A percentile compares a stretch with the other conserved stretches of the same genome.
Conservation (phyloP, 2,329 filamentous ascomycete genomes). For the Coleophoma cylindrospora region DNA sequence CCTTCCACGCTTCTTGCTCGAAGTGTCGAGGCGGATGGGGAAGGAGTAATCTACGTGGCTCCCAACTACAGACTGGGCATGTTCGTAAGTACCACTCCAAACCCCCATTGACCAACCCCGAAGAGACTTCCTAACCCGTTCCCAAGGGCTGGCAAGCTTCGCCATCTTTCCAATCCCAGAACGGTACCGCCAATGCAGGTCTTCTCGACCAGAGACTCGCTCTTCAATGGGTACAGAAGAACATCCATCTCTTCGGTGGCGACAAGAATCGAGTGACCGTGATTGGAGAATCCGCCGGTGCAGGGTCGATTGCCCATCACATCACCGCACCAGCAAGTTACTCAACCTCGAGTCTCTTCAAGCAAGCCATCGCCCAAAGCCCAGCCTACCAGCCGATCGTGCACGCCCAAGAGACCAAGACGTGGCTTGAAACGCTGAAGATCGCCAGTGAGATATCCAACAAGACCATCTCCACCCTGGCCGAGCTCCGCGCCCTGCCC, state of each 20-base stretch:
- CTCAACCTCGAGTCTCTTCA: constrained; percentile 27
- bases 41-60: constrained; percentile 22
- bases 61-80: constrained; percentile 25
- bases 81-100: constrained; percentile 4
- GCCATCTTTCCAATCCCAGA: constrained; percentile 30
- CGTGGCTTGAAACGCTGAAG: background rate
- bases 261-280: constrained; percentile 40
- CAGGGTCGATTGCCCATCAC: constrained; percentile 43
- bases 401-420: constrained; percentile 2
- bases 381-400: constrained; percentile 2
- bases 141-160: constrained; percentile 24
- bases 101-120: too few species aligned
- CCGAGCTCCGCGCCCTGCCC: background rate
- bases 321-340: constrained; percentile 33
- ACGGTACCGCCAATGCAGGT: constrained; percentile 41
- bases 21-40: background rate
- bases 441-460: background rate
- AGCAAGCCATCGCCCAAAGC: constrained; percentile 24
- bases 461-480: background rate
- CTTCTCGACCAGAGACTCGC: constrained; percentile 47
- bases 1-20: background rate
- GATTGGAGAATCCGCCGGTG: constrained; percentile 42
- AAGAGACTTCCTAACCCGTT: too few species aligned
- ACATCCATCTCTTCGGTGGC: constrained; percentile 47
- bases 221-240: constrained; percentile 46